These are phyloP conservation scores for Acacia acuminata DNA, from an alignment of 306 rosid species.

Conservation along the genomic window DNA sequence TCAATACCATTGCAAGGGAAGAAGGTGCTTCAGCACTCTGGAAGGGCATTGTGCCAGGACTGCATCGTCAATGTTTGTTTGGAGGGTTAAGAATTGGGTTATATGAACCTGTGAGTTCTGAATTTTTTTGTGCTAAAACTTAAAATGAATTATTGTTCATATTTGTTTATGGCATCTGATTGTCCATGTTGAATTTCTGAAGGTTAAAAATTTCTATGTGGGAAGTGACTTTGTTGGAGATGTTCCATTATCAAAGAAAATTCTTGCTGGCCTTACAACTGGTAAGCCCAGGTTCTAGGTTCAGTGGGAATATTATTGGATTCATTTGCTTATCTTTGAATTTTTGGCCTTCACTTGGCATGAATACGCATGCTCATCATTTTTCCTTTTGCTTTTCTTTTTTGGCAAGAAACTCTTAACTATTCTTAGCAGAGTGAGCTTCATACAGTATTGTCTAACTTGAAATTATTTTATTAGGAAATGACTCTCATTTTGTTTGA, in stretches of 20 bases:
- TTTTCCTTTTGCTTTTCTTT: not conserved
- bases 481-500: not conserved
- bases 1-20: conserved; percentile 88
- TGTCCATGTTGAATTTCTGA: conserved; percentile 24
- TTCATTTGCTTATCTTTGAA: conserved; percentile 16
- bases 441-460: not conserved
- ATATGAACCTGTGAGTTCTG: conserved; percentile 84
- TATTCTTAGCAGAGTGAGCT: not conserved
- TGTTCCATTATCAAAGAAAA: conserved; percentile 89
- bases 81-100: conserved; percentile 94
- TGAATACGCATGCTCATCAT: not conserved
- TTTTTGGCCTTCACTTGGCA: not conserved
- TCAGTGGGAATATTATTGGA: not conserved
- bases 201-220: conserved; percentile 83
- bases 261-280: conserved; percentile 92
- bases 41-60: conserved; percentile 94
- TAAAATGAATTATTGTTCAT: conserved; percentile 21
- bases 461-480: not conserved
- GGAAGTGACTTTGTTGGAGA: conserved; percentile 87
- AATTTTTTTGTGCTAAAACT: not conserved
- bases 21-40: conserved; percentile 85
- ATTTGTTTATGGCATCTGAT: conserved; percentile 35
- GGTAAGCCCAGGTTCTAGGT: conserved; percentile 52
- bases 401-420: not conserved
- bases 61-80: conserved; percentile 87